phyloP scores from a whole-genome alignment of 2,329 filamentous ascomycete genomes.

The Mariannaea elegans region DNA sequence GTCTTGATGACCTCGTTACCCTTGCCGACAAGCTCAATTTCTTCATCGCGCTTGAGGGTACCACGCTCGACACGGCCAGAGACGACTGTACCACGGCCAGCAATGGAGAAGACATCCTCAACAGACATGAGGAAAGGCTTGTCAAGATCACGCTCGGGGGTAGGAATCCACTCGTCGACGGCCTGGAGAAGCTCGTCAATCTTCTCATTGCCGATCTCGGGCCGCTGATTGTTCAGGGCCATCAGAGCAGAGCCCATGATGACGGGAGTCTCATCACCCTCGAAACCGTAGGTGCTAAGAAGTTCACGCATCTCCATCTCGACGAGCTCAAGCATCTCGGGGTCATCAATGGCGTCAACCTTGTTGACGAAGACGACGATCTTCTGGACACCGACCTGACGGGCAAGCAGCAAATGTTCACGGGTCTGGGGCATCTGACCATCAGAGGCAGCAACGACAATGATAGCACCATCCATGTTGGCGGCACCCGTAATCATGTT shows the following conservation, averaged over 20 bases:
- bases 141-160: slow-evolving; percentile 90
- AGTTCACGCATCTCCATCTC: slow-evolving; percentile 99
- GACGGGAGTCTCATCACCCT: slow-evolving; percentile 97
- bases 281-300: slow-evolving; percentile 90
- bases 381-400: slow-evolving; percentile 97
- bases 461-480: slow-evolving; percentile 99
- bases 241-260: slow-evolving; percentile 96
- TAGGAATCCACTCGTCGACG: slow-evolving; percentile 96
- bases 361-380: slow-evolving; percentile 99
- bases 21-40: slow-evolving; percentile 95
- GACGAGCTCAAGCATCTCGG: slow-evolving; percentile 99
- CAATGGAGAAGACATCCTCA: slow-evolving; percentile 90
- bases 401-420: slow-evolving; percentile 96
- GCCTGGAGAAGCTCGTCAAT: slow-evolving; percentile 91
- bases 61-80: slow-evolving; percentile 98
- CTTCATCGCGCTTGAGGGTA: slow-evolving; percentile 89
- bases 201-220: slow-evolving; percentile 86
- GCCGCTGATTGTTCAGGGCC: slow-evolving; percentile 85
- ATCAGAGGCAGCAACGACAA: slow-evolving; percentile 97
- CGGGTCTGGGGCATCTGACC: slow-evolving; percentile 99
- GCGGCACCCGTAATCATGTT: slow-evolving; percentile 99
- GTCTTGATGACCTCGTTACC: slow-evolving; percentile 86
- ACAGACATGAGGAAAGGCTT: slow-evolving; percentile 99
- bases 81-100: slow-evolving; percentile 94
- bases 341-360: slow-evolving; percentile 95